These are phyloP conservation scores for Amauroascus verrucosus DNA, from an alignment of 2,329 filamentous ascomycete genomes.

Conservation along the genomic window DNA sequence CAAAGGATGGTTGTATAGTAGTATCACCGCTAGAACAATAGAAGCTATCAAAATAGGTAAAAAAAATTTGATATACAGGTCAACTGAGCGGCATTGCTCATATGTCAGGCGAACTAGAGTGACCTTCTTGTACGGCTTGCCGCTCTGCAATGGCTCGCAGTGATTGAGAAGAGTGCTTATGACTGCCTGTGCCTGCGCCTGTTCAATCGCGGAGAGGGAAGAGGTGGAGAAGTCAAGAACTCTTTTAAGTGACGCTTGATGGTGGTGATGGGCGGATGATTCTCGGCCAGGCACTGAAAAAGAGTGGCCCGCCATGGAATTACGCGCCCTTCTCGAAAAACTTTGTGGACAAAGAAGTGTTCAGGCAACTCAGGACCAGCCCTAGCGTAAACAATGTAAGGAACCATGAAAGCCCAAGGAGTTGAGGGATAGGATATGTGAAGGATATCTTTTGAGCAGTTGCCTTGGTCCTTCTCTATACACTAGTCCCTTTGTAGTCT, in stretches of 20 bases:
- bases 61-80: slow-evolving; percentile 14
- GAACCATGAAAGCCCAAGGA: slow-evolving; percentile 3
- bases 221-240: slow-evolving; percentile 11
- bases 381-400: slow-evolving; percentile 3
- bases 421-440: slow-evolving; percentile 2
- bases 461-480: no score
- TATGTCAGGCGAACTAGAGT: slow-evolving; percentile 19
- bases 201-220: slow-evolving; percentile 13
- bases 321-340: background rate
- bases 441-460: slow-evolving; percentile 7
- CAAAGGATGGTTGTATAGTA: slow-evolving; percentile 6
- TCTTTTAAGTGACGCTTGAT: slow-evolving; percentile 15
- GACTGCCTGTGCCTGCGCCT: slow-evolving; percentile 12
- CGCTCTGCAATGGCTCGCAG: slow-evolving; percentile 18
- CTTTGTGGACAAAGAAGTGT: slow-evolving; percentile 1
- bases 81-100: slow-evolving; percentile 16
- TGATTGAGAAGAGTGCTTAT: slow-evolving; percentile 16
- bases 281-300: slow-evolving; percentile 9
- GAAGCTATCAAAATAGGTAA: slow-evolving; percentile 12
- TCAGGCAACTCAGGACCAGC: background rate
- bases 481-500: no score
- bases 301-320: slow-evolving; percentile 10
- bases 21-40: slow-evolving; percentile 12
- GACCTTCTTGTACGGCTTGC: slow-evolving; percentile 18
- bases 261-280: slow-evolving; percentile 11